A percentile compares a stretch with the other conserved stretches of the same genome.
These are phyloP conservation scores for Fusarium setosum DNA, from an alignment of 2,329 filamentous ascomycete genomes.

Conservation along the genomic window DNA sequence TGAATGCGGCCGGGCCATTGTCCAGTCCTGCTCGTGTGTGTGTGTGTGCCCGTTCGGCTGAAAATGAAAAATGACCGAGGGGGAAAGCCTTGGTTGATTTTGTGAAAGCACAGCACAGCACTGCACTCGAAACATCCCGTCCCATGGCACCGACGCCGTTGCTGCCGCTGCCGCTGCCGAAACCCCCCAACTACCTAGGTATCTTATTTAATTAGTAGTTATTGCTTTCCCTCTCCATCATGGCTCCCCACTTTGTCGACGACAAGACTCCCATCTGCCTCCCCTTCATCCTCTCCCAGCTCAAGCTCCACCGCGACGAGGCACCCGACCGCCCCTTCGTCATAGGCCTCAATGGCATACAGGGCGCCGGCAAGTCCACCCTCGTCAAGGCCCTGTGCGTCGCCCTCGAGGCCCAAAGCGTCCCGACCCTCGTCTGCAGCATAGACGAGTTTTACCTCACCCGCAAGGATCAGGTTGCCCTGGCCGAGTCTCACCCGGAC, in stretches of 20 bases:
- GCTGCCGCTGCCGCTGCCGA: conserved; percentile 3
- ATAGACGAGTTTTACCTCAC: conserved; percentile 92
- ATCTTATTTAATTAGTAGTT: too few relatives aligned
- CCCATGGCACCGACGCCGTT: conserved; percentile 17
- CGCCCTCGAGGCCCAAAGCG: conserved; percentile 67
- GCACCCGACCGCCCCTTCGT: conserved; percentile 72
- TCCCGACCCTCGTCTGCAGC: conserved; percentile 78
- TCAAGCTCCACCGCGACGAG: conserved; percentile 60
- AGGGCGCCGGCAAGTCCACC: conserved; percentile 93
- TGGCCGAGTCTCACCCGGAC: conserved; percentile 72
- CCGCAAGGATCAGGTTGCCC: conserved; percentile 73
- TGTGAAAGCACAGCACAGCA: too few relatives aligned
- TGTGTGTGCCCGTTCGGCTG: conserved; percentile 26
- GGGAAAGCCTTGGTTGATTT: too few relatives aligned
- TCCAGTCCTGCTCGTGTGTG: conserved; percentile 13
- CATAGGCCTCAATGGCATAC: conserved; percentile 89
- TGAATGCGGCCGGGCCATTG: conserved; percentile 18
- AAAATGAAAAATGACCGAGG: too few relatives aligned
- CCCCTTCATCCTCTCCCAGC: conserved; percentile 76
- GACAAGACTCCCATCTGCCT: conserved; percentile 84
- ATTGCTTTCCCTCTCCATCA: too few relatives aligned
- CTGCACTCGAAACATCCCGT: not conserved
- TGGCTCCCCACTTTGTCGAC: conserved; percentile 66
- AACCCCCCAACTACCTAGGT: not conserved
- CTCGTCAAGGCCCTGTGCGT: conserved; percentile 76